Base-by-base conservation (phyloP, 495 filamentous ascomycete genomes). In the Thermochaetoides thermophila region DNA sequence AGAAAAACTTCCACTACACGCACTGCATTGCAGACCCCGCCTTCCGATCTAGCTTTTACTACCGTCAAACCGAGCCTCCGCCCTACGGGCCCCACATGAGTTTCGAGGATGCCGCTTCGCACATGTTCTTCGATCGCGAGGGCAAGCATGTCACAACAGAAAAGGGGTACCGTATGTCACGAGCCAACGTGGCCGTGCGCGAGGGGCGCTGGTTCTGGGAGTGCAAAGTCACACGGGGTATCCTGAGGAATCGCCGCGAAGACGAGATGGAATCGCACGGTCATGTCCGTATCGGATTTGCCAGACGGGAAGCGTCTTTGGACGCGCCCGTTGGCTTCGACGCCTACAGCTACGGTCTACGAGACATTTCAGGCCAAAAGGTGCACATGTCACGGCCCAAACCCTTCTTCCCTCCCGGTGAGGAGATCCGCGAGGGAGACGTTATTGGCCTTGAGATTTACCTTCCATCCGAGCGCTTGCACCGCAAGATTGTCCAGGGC, bases 281-380 rank as follows among this genome's bases (percentile, higher is more conserved):
- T 20, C 85, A 97, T 54, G 78, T 95, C 7, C 74, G 91, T 9
- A 66, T 96, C 33, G 91, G 91, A 2, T 95, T 83, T 56, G 85
- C 89, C 1, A 63, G 91, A 34, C 68, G 87, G 20, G 91, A 99
- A 46, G 84, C 86, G 7, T 82, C 83, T 12, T 61, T 94, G 3
- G 91, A 96, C 45, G 81, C 82, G 10, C 89, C 91, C 7, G 84
- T 95, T 9, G 91, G 91, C 0, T 93, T 86, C 44, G 89, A 99
- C 52, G 85, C 82, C 21, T 96, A 96, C 53, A 89, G 84, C 29
- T 99, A 99, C 51, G 91, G 82, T 13, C 69, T 99, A 34, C 76
- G 86, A 14, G 91, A 96, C 48, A 74, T 83, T 9, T 69, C 74
- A 9, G 86, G 87, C 7, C 83, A 96, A 49, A 87, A 89, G 29